Evolutionary conservation across 83 land plant genomes (phyloP).

Genomic region (Picea abies): DNA sequence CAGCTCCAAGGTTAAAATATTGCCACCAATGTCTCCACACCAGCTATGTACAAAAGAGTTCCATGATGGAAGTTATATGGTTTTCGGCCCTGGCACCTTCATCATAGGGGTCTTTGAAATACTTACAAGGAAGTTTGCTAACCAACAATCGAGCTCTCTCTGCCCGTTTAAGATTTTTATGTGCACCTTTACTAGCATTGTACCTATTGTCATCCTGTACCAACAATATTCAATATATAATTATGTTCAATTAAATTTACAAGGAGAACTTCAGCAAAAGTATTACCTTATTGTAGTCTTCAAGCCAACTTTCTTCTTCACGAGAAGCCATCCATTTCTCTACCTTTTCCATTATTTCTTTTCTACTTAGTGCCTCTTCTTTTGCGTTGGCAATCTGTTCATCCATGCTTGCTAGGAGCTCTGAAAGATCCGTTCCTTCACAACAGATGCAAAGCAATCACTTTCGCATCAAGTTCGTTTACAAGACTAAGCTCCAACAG

Average conservation of each 20-base stretch:
- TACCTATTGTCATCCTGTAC: conserved; percentile 81
- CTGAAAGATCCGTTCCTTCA: conserved; percentile 70
- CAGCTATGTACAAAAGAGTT: not conserved
- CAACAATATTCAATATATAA: too few relatives aligned
- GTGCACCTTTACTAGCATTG: conserved; percentile 81
- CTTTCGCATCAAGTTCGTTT: not conserved
- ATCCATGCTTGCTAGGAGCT: conserved; percentile 69
- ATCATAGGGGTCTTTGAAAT: not conserved
- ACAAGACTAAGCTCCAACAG: not conserved
- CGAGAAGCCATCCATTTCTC: conserved; percentile 78
- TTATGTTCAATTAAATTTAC: not conserved
- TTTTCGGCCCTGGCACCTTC: not conserved
- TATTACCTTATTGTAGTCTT: conserved; percentile 86
- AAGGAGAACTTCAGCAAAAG: not conserved
- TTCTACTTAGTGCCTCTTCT: conserved; percentile 70
- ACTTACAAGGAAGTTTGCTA: conserved; percentile 67
- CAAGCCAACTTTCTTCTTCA: conserved; percentile 92
- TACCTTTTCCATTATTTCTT: conserved; percentile 81
- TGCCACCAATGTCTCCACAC: not conserved
- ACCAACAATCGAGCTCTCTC: conserved; percentile 75
- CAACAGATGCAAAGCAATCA: not conserved
- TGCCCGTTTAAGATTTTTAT: conserved; percentile 83
- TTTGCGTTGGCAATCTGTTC: conserved; percentile 64
- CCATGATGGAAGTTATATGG: not conserved
- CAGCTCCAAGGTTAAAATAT: not conserved